Evolutionary conservation across 495 filamentous ascomycete species (phyloP).

Genomic region (Astrothelium subdiscretum): DNA sequence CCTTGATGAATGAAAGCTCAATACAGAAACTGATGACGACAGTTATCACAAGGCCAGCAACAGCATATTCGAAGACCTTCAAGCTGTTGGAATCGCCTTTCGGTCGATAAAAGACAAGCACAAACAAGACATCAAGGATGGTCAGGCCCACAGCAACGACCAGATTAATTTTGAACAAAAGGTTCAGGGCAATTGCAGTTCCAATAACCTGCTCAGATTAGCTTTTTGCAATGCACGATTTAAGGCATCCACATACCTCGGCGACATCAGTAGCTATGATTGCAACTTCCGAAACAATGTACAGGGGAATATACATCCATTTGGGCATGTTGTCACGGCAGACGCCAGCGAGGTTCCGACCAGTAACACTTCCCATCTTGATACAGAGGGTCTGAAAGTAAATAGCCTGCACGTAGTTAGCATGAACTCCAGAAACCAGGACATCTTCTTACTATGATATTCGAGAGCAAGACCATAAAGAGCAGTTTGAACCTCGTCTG

Average conservation of each 20-base stretch:
- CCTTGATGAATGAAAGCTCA: conserved; percentile 66
- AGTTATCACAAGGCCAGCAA: conserved; percentile 65
- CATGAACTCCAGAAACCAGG: background rate
- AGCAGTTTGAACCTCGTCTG: conserved; percentile 44
- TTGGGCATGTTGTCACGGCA: conserved; percentile 62
- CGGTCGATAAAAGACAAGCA: conserved; percentile 73
- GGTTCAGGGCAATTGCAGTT: conserved; percentile 76
- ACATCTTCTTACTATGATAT: conserved; percentile 42
- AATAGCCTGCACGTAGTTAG: conserved; percentile 38
- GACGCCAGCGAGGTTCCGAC: conserved; percentile 67
- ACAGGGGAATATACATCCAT: conserved; percentile 66
- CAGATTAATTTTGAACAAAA: conserved; percentile 68
- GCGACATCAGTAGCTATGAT: conserved; percentile 88
- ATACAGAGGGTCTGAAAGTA: conserved; percentile 72
- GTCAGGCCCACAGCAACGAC: conserved; percentile 81
- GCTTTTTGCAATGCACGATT: background rate
- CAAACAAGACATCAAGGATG: conserved; percentile 71
- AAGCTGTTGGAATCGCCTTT: conserved; percentile 44
- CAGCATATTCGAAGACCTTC: conserved; percentile 69
- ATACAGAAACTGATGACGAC: conserved; percentile 89
- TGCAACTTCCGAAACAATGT: conserved; percentile 63
- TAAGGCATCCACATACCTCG: conserved; percentile 37
- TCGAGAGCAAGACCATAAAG: conserved; percentile 73
- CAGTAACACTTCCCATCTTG: conserved; percentile 77
- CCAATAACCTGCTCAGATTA: conserved; percentile 49